Base-by-base conservation (phyloP, 805 yeast genomes). In the Candida quercuum region DNA sequence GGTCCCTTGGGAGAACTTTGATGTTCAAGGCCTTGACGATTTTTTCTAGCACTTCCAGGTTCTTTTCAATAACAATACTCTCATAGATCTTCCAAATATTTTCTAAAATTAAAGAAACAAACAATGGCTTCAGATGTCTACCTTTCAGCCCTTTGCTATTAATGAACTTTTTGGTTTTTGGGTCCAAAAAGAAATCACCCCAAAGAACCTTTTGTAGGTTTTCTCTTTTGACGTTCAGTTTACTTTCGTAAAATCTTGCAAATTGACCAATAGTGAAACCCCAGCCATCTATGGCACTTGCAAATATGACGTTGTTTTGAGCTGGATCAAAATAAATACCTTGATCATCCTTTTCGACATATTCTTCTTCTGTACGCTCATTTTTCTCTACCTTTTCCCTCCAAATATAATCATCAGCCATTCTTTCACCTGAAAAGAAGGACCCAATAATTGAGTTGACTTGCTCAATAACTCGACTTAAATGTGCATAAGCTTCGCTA, bases 241-340 rank as follows among this genome's bases (percentile, higher is more conserved):
- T 87, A 34, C 76, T 76, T 62, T 83, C 93, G 57, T 87, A 86
- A 24, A 93, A 78, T 40, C 83, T 80, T 7, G 96, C 85, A 60
- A 93, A 85, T 47, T 93, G 96, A 36, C 86, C 77, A 35, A 93
- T 69, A 30, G 86, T 84, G 60, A 93, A 93, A 1, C 98, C 99
- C 98, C 99, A 93, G 11, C 98, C 98, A 62, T 93, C 99, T 15
- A 84, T 69, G 1, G 99, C 99, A 21, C 80, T 71, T 1, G 95
- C 91, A 66, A 91, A 91, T 0, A 91, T 76, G 5, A 91, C 96
- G 54, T 91, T 91, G 55, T 87, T 87, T 47, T 76, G 73, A 35
- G 82, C 85, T 0, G 99, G 99, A 14, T 86, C 72, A 45, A 91
- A 91, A 56, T 89, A 89, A 19, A 89, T 63, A 49, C 81, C 94